These are phyloP conservation scores for Penicillium nordicum DNA, from an alignment of 2,329 filamentous ascomycete species.

Conservation along the genomic window DNA sequence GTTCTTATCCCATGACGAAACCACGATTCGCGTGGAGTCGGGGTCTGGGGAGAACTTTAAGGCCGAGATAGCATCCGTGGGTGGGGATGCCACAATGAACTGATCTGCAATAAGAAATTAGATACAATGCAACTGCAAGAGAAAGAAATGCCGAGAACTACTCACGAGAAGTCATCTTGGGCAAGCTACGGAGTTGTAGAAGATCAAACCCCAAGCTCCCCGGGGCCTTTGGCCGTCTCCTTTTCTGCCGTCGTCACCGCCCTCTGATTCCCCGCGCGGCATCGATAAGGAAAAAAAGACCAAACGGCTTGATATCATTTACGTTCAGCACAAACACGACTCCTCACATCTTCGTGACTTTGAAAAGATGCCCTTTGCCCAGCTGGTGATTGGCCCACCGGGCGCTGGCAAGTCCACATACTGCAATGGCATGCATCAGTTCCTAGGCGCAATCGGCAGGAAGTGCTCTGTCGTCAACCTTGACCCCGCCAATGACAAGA, in stretches of 20 bases:
- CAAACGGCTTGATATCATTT: slow-evolving; percentile 4
- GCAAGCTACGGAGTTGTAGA: slow-evolving; percentile 14
- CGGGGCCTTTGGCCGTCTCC: slow-evolving; percentile 9
- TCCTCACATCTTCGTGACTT: neutral
- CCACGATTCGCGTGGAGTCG: slow-evolving; percentile 71
- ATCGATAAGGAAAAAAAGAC: slow-evolving; percentile 21
- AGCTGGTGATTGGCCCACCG: slow-evolving; percentile 89
- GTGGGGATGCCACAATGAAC: slow-evolving; percentile 78
- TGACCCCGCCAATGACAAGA: slow-evolving; percentile 93
- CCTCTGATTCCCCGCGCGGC: slow-evolving; percentile 25
- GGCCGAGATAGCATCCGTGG: slow-evolving; percentile 81
- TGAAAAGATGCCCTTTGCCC: slow-evolving; percentile 55
- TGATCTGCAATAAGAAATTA: slow-evolving; percentile 51
- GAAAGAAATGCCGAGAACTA: slow-evolving; percentile 6
- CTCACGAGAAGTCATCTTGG: slow-evolving; percentile 45
- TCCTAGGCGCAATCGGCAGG: slow-evolving; percentile 90
- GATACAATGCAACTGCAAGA: neutral
- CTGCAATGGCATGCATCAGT: slow-evolving; percentile 99
- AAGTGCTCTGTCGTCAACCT: slow-evolving; percentile 95
- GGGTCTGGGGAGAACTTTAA: slow-evolving; percentile 80
- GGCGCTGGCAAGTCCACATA: slow-evolving; percentile 96
- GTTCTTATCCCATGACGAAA: slow-evolving; percentile 90
- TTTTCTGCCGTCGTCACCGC: slow-evolving; percentile 37
- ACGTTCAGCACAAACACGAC: neutral
- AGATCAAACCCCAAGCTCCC: slow-evolving; percentile 24